Evolutionary conservation across 2,329 filamentous ascomycete genomes (phyloP).

Genomic region (Lithohypha guttulata): DNA sequence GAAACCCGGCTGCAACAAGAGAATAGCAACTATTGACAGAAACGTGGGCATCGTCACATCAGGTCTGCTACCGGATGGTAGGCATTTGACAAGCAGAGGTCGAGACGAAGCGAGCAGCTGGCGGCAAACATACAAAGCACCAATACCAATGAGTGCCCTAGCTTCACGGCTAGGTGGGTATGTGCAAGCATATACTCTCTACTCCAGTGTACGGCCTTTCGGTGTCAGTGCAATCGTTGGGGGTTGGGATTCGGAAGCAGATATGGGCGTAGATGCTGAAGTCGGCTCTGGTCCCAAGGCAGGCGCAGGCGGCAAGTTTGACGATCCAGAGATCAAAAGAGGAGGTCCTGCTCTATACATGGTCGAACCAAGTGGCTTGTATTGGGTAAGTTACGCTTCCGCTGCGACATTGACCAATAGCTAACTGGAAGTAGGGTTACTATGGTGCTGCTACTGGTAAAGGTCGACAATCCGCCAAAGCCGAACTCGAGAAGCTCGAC

Average conservation of each 20-base stretch:
- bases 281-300: slow-evolving; percentile 69
- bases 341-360: slow-evolving; percentile 94
- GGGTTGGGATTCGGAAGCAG: slow-evolving; percentile 83
- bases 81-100: slow-evolving; percentile 87
- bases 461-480: slow-evolving; percentile 91
- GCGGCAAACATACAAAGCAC: slow-evolving; percentile 88
- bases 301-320: slow-evolving; percentile 74
- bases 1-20: slow-evolving; percentile 91
- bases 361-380: slow-evolving; percentile 93
- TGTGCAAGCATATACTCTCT: slow-evolving; percentile 93
- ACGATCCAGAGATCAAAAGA: slow-evolving; percentile 49
- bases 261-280: slow-evolving; percentile 77
- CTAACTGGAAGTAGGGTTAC: slow-evolving; percentile 56
- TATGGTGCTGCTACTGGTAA: slow-evolving; percentile 97
- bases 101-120: slow-evolving; percentile 87
- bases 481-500: slow-evolving; percentile 95
- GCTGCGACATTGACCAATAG: too few relatives aligned
- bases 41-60: slow-evolving; percentile 88
- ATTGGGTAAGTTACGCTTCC: slow-evolving; percentile 68
- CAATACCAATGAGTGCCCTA: slow-evolving; percentile 78
- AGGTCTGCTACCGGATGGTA: slow-evolving; percentile 85
- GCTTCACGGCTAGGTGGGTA: slow-evolving; percentile 91
- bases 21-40: slow-evolving; percentile 87
- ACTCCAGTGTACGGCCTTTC: slow-evolving; percentile 92
- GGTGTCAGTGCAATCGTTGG: slow-evolving; percentile 90